These are phyloP conservation scores for Russula olivacea DNA, from an alignment of 768 basidiomycete genomes.

Conservation along the genomic window DNA sequence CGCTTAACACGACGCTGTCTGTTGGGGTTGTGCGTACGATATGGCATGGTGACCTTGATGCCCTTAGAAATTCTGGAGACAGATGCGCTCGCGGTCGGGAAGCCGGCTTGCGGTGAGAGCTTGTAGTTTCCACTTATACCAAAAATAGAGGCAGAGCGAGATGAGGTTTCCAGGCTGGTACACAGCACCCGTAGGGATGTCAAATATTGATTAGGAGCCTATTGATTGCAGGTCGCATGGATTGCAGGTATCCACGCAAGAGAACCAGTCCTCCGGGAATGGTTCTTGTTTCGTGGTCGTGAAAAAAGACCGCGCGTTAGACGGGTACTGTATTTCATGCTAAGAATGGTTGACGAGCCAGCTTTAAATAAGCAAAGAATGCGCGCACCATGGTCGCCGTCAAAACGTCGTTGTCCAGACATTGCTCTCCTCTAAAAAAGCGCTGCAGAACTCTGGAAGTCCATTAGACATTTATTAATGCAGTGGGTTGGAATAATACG, in stretches of 20 bases:
- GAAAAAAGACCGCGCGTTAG: conserved; percentile 70
- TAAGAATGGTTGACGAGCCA: conserved; percentile 23
- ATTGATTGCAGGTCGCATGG: conserved; percentile 59
- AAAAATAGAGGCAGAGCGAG: conserved; percentile 53
- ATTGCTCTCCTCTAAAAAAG: conserved; percentile 59
- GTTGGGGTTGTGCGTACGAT: conserved; percentile 7
- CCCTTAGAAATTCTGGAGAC: conserved; percentile 50
- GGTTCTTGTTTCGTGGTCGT: conserved; percentile 47
- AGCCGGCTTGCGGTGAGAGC: conserved; percentile 39
- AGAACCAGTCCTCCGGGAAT: conserved; percentile 61
- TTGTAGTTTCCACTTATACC: conserved; percentile 30
- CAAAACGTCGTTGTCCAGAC: conserved; percentile 60
- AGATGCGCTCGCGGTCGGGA: conserved; percentile 45
- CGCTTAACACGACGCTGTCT: conserved; percentile 55
- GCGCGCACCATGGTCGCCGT: conserved; percentile 56
- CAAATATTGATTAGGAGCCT: conserved; percentile 65
- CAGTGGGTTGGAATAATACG: conserved; percentile 33
- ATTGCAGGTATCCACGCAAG: conserved; percentile 80
- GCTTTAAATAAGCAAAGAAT: neutral
- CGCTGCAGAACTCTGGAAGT: conserved; percentile 50
- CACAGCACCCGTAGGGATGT: conserved; percentile 71
- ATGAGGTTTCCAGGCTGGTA: conserved; percentile 59
- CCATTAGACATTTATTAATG: neutral
- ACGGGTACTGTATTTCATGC: conserved; percentile 56
- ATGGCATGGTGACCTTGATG: conserved; percentile 43